Conservation (phyloP, 768 basidiomycete genomes). For the Hortiboletus flavorubellus region DNA sequence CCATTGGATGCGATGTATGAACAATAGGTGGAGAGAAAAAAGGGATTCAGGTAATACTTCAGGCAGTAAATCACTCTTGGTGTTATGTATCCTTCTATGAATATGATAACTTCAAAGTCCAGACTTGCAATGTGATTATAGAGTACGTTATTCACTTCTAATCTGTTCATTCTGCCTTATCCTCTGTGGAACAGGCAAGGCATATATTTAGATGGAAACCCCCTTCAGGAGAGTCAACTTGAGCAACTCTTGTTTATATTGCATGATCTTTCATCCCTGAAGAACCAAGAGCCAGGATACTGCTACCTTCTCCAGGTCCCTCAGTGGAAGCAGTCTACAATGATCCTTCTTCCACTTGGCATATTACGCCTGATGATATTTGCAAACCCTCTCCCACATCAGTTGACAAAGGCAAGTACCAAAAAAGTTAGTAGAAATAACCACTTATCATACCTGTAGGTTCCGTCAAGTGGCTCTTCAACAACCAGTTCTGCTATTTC, state of each 20-base stretch:
- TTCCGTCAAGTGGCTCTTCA: neutral
- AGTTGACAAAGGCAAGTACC: no score
- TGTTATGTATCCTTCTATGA: neutral
- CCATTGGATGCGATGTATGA: neutral
- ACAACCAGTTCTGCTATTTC: neutral
- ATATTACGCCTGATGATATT: neutral
- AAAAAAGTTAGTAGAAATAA: neutral
- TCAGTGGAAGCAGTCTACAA: neutral
- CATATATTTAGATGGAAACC: neutral
- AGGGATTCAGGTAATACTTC: neutral
- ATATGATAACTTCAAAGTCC: neutral
- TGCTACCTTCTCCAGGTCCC: neutral
- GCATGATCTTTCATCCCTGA: neutral
- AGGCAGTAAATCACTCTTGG: neutral
- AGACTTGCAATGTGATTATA: neutral
- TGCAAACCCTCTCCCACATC: no score
- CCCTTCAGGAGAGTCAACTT: neutral
- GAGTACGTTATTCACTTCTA: neutral
- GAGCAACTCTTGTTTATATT: neutral
- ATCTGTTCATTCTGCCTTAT: neutral
- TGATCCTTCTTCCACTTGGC: neutral
- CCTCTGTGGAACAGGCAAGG: neutral
- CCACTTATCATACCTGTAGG: neutral
- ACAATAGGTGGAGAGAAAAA: neutral
- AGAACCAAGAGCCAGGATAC: neutral